Evolutionary conservation across 2,329 filamentous ascomycete genomes (phyloP).

Genomic region (Cladobotryum protrusum): DNA sequence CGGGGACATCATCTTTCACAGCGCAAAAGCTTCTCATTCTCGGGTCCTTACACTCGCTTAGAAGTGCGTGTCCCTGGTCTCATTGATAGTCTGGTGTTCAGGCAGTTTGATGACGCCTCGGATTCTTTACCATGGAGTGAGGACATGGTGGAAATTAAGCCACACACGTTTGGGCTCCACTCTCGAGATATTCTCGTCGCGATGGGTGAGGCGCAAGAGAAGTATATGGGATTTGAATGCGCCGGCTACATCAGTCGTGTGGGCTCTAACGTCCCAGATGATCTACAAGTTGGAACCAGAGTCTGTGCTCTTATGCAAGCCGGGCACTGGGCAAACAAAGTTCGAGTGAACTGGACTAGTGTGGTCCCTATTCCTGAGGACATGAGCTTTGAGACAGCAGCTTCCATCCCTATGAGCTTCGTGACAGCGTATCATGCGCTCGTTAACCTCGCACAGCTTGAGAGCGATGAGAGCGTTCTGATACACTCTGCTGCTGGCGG

Average conservation of each 20-base stretch:
- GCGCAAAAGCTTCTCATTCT: not conserved
- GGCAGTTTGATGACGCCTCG: not conserved
- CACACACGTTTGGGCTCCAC: constrained; percentile 1
- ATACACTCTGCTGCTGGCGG: not conserved
- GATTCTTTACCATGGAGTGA: not conserved
- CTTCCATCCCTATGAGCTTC: constrained; percentile 26
- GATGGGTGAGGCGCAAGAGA: constrained; percentile 1
- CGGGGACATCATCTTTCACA: not conserved
- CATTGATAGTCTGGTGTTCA: constrained; percentile 1
- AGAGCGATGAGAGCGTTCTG: not conserved
- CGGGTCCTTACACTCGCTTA: not conserved
- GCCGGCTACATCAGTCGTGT: not conserved
- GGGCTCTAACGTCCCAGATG: not conserved
- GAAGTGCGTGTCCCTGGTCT: not conserved
- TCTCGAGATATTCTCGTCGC: constrained; percentile 7
- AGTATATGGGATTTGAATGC: constrained; percentile 2
- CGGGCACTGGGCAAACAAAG: not conserved
- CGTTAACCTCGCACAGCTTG: not conserved
- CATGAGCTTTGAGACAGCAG: constrained; percentile 26
- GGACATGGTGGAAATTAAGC: constrained; percentile 3
- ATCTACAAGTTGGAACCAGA: not conserved
- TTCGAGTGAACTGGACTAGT: not conserved
- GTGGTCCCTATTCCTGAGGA: constrained; percentile 22
- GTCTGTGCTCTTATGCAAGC: not conserved
- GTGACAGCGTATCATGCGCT: constrained; percentile 25